These are phyloP conservation scores for Pulicaria dysenterica DNA, from an alignment of 129 eudicot species.

Conservation along the genomic window DNA sequence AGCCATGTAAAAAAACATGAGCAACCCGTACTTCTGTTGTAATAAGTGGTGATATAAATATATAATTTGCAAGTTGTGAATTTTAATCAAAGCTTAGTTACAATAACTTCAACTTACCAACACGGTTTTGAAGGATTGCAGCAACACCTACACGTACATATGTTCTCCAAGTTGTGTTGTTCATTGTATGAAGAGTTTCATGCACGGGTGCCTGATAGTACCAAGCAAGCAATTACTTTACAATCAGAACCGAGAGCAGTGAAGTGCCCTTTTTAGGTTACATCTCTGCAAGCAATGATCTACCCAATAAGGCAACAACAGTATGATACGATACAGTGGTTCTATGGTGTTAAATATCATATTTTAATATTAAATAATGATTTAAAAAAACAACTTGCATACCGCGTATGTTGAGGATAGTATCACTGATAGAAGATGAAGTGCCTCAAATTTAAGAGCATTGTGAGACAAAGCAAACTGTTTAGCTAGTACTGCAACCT, in stretches of 20 bases:
- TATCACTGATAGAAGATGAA: conserved; percentile 66
- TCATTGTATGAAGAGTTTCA: conserved; percentile 50
- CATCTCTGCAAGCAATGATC: conserved; percentile 6
- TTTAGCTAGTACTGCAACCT: conserved; percentile 61
- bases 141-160: conserved; percentile 73
- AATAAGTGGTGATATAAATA: neutral
- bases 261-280: conserved; percentile 12
- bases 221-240: conserved; percentile 18
- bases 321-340: neutral
- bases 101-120: conserved; percentile 49
- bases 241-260: conserved; percentile 8
- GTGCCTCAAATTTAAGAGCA: conserved; percentile 83
- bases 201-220: conserved; percentile 60
- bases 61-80: neutral
- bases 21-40: neutral
- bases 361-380: neutral
- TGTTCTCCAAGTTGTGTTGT: conserved; percentile 53
- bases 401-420: conserved; percentile 62
- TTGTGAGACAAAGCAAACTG: conserved; percentile 75
- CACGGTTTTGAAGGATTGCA: conserved; percentile 79
- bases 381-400: conserved; percentile 28
- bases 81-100: conserved; percentile 8
- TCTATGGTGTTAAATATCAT: neutral
- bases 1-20: neutral
- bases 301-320: conserved; percentile 17